Evolutionary conservation across 371 early-diverging fungal genomes (phyloP), one percentile per base, ranked within the genome.

Genomic region (Agmasoma carcini): DNA sequence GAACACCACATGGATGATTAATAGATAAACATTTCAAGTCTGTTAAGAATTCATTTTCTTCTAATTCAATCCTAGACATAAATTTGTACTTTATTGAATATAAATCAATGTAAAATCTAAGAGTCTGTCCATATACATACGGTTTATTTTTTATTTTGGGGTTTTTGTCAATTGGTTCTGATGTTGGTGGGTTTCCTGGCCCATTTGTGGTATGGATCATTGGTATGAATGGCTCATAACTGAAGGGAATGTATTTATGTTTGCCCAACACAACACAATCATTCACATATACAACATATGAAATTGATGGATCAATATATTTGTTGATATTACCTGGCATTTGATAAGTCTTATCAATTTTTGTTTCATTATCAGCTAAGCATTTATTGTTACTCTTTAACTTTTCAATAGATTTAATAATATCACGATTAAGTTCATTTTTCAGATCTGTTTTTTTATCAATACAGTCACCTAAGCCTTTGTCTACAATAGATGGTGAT

Each of bases 201-300:
- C 34, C 52, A 20, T 6, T 30, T 7, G 36, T 19, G 6, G 23
- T 59, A 27, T 59, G 49, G 6, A 59, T 50, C 27, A 59, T 44
- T 31, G 59, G 59, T 6, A 59, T 51, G 30, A 59, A 48, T n/a
- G 59, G 59, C 3, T 25, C 36, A 37, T 37, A 37, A n/a, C 14
- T 53, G 29, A 50, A 59, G n/a, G 51, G 39, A 2, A 36, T 31
- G 4, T 20, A 5, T 31, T 20, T 41, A 11, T 15, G 11, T 22
- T 3, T 23, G 4, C 29, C 26, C 3, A 55, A 29, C 2, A 59
- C 34, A 26, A 30, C 12, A 19, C 20, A 55, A 27, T 45, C 49
- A 7, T 36, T 9, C 49, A 23, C 6, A 29, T 6, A 48, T 7
- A 22, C 27, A 6, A 23, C 15, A 48, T 15, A 19, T 22, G n/a